Percentiles rank a stretch among this genome's conserved stretches.
phyloP scores from a whole-genome alignment of 805 yeast species.

The Saccharomycopsis lassenensis region DNA sequence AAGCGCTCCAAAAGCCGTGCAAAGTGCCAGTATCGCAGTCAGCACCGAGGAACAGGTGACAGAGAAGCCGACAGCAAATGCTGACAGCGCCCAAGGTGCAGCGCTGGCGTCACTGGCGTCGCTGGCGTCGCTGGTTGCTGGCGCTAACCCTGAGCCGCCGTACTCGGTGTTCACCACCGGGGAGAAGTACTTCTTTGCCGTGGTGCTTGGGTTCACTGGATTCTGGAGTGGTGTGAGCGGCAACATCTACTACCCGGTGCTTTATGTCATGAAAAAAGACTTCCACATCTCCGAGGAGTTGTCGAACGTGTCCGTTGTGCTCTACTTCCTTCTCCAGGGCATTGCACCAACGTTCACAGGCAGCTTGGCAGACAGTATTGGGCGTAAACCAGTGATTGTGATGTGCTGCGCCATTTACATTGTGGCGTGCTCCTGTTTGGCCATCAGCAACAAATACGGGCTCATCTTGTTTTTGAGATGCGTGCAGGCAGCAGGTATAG shows the following conservation, averaged over 20 bases:
- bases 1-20: no score
- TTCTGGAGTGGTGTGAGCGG: slow-evolving; percentile 62
- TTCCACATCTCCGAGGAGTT: slow-evolving; percentile 47
- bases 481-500: slow-evolving; percentile 67
- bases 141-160: slow-evolving; percentile 11
- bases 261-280: slow-evolving; percentile 42
- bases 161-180: slow-evolving; percentile 9
- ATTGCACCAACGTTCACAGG: slow-evolving; percentile 50
- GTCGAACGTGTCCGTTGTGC: slow-evolving; percentile 67
- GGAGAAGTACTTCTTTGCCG: slow-evolving; percentile 11
- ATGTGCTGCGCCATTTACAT: slow-evolving; percentile 44
- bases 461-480: slow-evolving; percentile 57
- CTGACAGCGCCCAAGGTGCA: no score
- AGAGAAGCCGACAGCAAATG: no score
- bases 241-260: slow-evolving; percentile 74
- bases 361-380: slow-evolving; percentile 36
- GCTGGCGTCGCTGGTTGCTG: no score
- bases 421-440: slow-evolving; percentile 56
- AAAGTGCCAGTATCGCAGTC: no score
- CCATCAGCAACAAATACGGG: slow-evolving; percentile 46
- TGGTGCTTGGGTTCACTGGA: slow-evolving; percentile 22
- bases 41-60: no score
- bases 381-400: slow-evolving; percentile 54
- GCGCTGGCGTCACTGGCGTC: no score
- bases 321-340: slow-evolving; percentile 63